Base-by-base conservation (phyloP, 2,329 filamentous ascomycete species). In the Verticillium tricorpus region DNA sequence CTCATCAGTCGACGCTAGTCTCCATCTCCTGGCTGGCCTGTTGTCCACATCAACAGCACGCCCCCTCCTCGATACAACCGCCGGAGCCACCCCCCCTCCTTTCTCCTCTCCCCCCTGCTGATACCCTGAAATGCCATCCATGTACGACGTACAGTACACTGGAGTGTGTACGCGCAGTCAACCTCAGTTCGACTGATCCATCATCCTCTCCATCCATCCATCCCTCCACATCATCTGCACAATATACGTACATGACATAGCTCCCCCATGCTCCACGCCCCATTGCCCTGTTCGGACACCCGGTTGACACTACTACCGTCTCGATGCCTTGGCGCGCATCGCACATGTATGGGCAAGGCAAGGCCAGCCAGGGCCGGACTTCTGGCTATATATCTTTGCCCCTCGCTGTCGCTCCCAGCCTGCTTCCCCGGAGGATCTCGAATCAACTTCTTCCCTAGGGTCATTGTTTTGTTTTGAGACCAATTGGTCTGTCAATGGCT, bases 401-500 rank as follows among this genome's bases (percentile, higher is more conserved):
- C 32, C 40, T 59, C 58, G 58, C 32, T 37, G 37, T 37, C 32
- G 22, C 34, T 25, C 25, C 17, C 35, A 12, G 11, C 58, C 58
- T 52, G 58, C 45, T 52, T 40, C 40, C 32, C 40, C 40, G 31
- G 58, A 59, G 39, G 40, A 34, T 45, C 39, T 59, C 32, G 22
- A 52, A 35, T 52, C 39, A 32, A 54, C 58, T 35, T 54, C 25
- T 59, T 59, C 58, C 45, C 40, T 59, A 37, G 58, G 58, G 58
- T 59, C 40, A 54, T 59, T 59, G 40, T 54, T 59, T 54, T 32
- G 31, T 52, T 59, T 37, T 52, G 50, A 54, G 58, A 45, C 58
- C 58, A 59, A 59, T 59, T 59, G 58, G 58, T 59, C 40, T 52
- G 40, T 59, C 58, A 59, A 59, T 59, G 58, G 58, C 40, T 59